Conservation (phyloP, 2,329 filamentous ascomycete genomes). For the Salinomyces thailandicus region DNA sequence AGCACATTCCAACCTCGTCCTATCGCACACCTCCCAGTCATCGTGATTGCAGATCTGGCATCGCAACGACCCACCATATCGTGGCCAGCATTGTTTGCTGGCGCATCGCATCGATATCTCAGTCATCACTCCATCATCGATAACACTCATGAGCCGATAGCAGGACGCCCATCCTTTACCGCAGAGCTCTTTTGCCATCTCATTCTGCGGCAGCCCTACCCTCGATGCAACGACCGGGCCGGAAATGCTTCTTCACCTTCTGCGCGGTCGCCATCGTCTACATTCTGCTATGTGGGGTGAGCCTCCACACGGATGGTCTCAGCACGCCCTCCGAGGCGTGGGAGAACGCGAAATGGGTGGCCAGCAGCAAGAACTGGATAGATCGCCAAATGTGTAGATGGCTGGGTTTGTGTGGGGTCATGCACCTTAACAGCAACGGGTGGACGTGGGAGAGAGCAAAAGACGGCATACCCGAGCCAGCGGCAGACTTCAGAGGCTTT, state of each 20-base stretch:
- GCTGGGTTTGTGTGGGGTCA: constrained; percentile 66
- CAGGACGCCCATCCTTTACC: neutral
- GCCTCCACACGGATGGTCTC: constrained; percentile 16
- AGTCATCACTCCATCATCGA: too few relatives aligned
- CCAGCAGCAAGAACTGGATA: constrained; percentile 59
- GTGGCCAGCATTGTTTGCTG: constrained; percentile 1
- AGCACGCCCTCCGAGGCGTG: constrained; percentile 12
- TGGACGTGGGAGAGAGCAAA: constrained; percentile 31
- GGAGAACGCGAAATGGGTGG: constrained; percentile 47
- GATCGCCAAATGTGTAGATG: constrained; percentile 69
- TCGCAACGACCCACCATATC: neutral
- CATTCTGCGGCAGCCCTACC: neutral
- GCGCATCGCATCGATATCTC: neutral
- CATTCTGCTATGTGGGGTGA: constrained; percentile 21
- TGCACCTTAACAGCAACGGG: constrained; percentile 39
- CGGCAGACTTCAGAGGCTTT: constrained; percentile 21
- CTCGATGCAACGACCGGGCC: constrained; percentile 12
- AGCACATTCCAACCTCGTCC: too few relatives aligned
- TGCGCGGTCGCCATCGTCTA: constrained; percentile 19
- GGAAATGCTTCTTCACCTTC: constrained; percentile 16
- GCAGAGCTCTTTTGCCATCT: neutral
- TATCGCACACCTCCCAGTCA: too few relatives aligned
- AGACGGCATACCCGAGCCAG: constrained; percentile 13
- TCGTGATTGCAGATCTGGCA: too few relatives aligned
- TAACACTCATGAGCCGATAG: constrained; percentile 3